Conservation (phyloP, 345 rosid genomes). For the Toxicodendron radicans region DNA sequence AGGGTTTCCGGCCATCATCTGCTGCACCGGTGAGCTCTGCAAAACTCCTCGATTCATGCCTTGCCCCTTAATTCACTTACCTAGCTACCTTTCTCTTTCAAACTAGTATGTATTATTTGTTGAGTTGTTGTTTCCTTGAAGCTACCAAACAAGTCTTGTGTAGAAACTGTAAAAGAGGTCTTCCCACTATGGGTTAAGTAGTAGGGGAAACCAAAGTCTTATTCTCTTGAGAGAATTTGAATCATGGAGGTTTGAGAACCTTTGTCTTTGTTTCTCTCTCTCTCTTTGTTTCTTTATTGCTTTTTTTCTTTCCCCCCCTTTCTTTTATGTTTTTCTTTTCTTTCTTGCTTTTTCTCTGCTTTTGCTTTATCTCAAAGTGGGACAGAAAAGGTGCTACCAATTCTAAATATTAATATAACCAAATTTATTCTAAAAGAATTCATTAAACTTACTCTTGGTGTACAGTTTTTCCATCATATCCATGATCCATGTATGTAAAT, state of each 20-base stretch:
- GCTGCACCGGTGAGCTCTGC: slow-evolving; percentile 80
- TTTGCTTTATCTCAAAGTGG: slow-evolving; percentile 94
- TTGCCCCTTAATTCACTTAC: background rate
- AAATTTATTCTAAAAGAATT: slow-evolving; percentile 5
- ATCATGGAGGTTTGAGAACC: slow-evolving; percentile 50
- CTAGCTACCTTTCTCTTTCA: background rate
- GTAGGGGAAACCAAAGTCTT: slow-evolving; percentile 22
- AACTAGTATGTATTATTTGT: background rate
- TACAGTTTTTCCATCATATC: slow-evolving; percentile 7
- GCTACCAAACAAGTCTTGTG: slow-evolving; percentile 46
- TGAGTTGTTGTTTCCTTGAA: slow-evolving; percentile 23
- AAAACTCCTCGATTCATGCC: slow-evolving; percentile 70
- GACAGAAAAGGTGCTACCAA: slow-evolving; percentile 60
- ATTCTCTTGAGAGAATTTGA: slow-evolving; percentile 39
- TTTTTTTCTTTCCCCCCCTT: slow-evolving; percentile 32
- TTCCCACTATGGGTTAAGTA: slow-evolving; percentile 43
- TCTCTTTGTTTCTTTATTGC: slow-evolving; percentile 38
- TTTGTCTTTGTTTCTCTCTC: slow-evolving; percentile 40
- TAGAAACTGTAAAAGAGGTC: slow-evolving; percentile 55
- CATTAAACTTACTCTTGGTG: slow-evolving; percentile 18
- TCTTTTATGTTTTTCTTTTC: slow-evolving; percentile 34
- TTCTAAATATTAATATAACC: slow-evolving; percentile 34
- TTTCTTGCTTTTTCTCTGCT: slow-evolving; percentile 56
- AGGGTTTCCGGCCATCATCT: slow-evolving; percentile 85
- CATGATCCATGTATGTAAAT: background rate